Conservation (phyloP, 23 red algal genomes). For the Gracilariopsis chorda region DNA sequence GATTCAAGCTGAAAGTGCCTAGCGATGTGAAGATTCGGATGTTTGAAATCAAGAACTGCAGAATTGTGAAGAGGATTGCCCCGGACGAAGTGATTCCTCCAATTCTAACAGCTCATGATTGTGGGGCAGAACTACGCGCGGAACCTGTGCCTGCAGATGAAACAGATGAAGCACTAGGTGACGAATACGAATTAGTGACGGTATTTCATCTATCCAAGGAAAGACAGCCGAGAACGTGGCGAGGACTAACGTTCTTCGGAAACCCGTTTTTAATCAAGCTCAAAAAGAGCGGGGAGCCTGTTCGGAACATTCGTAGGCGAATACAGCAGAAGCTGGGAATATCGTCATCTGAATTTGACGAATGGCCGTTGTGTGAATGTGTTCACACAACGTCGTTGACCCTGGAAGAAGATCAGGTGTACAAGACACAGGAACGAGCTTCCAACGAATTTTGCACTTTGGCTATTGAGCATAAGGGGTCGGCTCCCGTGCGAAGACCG, state of each 20-base stretch:
- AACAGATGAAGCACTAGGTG: slow-evolving; percentile 27
- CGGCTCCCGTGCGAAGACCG: slow-evolving; percentile 20
- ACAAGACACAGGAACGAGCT: slow-evolving; percentile 13
- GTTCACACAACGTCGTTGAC: slow-evolving; percentile 12
- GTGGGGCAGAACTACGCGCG: slow-evolving; percentile 66
- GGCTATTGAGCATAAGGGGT: slow-evolving; percentile 78
- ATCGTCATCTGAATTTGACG: slow-evolving; percentile 54
- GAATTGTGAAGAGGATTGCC: slow-evolving; percentile 21
- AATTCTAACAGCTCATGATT: slow-evolving; percentile 40
- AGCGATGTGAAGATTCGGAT: slow-evolving; percentile 21
- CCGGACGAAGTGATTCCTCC: slow-evolving; percentile 21
- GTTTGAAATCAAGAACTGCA: slow-evolving; percentile 58
- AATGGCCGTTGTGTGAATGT: slow-evolving; percentile 76
- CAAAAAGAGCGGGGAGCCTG: slow-evolving; percentile 37
- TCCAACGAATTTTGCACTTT: slow-evolving; percentile 66
- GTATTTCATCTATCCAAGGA: slow-evolving; percentile 66
- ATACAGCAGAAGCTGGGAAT: slow-evolving; percentile 64
- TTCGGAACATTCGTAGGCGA: slow-evolving; percentile 52
- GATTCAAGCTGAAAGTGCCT: slow-evolving; percentile 15
- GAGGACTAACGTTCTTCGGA: slow-evolving; percentile 71
- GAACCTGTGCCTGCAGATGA: slow-evolving; percentile 79
- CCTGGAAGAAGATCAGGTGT: slow-evolving; percentile 54
- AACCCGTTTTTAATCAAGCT: slow-evolving; percentile 76
- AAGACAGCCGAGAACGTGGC: slow-evolving; percentile 29
- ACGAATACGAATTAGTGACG: slow-evolving; percentile 42